These are phyloP conservation scores for Fabrea salina DNA, from an alignment of 169 alveolate genomes.

Conservation along the genomic window DNA sequence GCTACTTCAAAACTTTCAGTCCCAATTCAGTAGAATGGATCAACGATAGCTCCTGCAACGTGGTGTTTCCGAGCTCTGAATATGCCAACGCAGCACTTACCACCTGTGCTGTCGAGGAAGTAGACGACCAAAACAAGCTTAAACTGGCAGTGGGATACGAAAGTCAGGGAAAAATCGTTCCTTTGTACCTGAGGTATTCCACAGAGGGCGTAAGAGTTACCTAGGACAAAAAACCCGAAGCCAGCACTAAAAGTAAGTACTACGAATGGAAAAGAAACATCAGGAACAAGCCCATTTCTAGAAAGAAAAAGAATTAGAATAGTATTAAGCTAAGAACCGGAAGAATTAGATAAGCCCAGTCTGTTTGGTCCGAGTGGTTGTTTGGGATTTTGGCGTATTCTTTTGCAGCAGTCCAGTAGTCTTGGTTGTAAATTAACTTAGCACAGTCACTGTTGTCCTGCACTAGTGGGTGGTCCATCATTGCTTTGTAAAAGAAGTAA, in stretches of 20 bases:
- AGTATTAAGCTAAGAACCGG: background rate
- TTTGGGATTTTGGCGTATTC: no score
- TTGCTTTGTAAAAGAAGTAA: no score
- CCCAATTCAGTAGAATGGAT: slow-evolving; percentile 40
- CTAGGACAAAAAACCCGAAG: slow-evolving; percentile 13
- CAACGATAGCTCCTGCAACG: slow-evolving; percentile 44
- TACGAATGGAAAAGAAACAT: slow-evolving; percentile 30
- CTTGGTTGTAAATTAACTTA: no score
- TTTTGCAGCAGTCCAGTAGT: no score
- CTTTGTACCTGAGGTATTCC: slow-evolving; percentile 14
- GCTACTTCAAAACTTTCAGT: slow-evolving; percentile 13
- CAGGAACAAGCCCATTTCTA: slow-evolving; percentile 20
- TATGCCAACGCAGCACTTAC: slow-evolving; percentile 4
- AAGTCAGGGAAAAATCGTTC: background rate
- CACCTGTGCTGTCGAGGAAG: background rate
- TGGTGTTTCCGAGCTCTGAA: slow-evolving; percentile 26
- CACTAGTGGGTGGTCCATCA: no score
- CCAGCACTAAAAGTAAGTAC: background rate
- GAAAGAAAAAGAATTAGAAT: background rate
- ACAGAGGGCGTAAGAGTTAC: background rate
- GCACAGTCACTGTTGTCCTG: no score
- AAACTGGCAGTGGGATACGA: background rate
- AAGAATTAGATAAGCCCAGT: background rate
- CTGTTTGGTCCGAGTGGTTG: no score
- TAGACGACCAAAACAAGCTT: background rate